Conservation (phyloP, 2,329 filamentous ascomycete species). For the Rasamsonia emersonii region DNA sequence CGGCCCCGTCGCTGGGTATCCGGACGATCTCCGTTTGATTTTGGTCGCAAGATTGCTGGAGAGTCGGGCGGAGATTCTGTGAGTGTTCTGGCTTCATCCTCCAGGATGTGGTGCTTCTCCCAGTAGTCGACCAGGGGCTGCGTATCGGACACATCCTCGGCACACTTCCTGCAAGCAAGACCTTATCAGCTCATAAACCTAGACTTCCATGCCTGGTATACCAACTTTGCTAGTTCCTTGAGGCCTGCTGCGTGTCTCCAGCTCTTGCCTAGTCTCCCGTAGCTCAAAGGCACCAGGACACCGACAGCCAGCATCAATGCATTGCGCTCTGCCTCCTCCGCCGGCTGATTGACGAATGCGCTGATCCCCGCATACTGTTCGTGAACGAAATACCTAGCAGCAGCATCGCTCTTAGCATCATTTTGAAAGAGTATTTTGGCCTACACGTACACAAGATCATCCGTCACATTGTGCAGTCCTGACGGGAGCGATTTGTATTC, state of each 20-base stretch:
- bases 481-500: slow-evolving; percentile 97
- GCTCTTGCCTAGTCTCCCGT: slow-evolving; percentile 73
- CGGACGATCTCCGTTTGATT: slow-evolving; percentile 42
- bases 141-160: slow-evolving; percentile 55
- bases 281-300: slow-evolving; percentile 74
- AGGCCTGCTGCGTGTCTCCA: slow-evolving; percentile 79
- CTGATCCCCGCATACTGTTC: slow-evolving; percentile 76
- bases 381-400: slow-evolving; percentile 84
- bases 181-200: slow-evolving; percentile 10
- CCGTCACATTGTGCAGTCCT: slow-evolving; percentile 76
- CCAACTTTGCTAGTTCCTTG: slow-evolving; percentile 63
- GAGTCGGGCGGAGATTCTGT: slow-evolving; percentile 46
- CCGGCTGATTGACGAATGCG: slow-evolving; percentile 79
- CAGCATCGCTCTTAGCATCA: slow-evolving; percentile 4
- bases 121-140: slow-evolving; percentile 70
- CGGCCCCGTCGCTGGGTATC: slow-evolving; percentile 24
- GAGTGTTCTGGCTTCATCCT: slow-evolving; percentile 27
- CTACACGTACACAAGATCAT: slow-evolving; percentile 59
- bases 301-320: slow-evolving; percentile 91
- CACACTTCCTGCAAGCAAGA: slow-evolving; percentile 42
- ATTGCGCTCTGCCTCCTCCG: slow-evolving; percentile 70
- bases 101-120: slow-evolving; percentile 41
- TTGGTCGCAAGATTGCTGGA: slow-evolving; percentile 41
- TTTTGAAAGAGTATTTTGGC: slow-evolving; percentile 8
- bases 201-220: slow-evolving; percentile 4